Percentiles rank a stretch among this genome's conserved stretches.
phyloP scores from a whole-genome alignment of 2,329 filamentous ascomycete genomes.

The Eutypella sp. region DNA sequence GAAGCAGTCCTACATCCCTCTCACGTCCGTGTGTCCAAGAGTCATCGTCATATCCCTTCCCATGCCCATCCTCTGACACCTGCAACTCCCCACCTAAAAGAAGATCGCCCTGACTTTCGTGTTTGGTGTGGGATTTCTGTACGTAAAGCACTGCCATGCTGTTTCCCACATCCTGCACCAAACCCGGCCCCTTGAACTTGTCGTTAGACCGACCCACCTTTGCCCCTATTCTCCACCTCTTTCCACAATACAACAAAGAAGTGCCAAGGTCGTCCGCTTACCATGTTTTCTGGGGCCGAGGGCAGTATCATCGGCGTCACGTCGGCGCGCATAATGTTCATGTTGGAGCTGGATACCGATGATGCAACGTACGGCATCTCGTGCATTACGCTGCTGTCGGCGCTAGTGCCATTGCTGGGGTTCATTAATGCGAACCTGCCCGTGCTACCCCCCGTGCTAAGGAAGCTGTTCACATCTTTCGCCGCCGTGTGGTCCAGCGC shows the following conservation, averaged over 20 bases:
- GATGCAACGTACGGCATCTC: constrained; percentile 13
- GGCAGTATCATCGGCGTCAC: constrained; percentile 9
- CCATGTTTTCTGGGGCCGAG: background rate
- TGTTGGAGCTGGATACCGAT: constrained; percentile 9
- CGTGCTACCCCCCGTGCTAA: constrained; percentile 11
- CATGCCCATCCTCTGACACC: constrained; percentile 11
- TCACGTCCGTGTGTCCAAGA: background rate
- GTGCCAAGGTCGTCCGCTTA: background rate
- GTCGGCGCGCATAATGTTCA: constrained; percentile 11
- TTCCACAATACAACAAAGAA: background rate
- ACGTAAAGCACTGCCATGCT: constrained; percentile 1
- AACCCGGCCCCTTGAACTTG: background rate
- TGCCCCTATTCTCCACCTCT: background rate
- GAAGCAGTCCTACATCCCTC: background rate
- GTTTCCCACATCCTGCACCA: no score
- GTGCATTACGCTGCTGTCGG: constrained; percentile 8
- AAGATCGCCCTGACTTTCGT: constrained; percentile 12
- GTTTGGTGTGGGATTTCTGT: constrained; percentile 18
- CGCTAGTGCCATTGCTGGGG: constrained; percentile 17
- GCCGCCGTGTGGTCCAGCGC: no score
- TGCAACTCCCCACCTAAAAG: constrained; percentile 8
- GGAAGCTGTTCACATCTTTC: constrained; percentile 8
- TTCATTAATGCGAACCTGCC: constrained; percentile 21
- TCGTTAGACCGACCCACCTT: background rate
- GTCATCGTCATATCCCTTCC: constrained; percentile 9